These are phyloP conservation scores for Aspergillus piperis DNA, from an alignment of 2,329 filamentous ascomycete species.

Conservation along the genomic window DNA sequence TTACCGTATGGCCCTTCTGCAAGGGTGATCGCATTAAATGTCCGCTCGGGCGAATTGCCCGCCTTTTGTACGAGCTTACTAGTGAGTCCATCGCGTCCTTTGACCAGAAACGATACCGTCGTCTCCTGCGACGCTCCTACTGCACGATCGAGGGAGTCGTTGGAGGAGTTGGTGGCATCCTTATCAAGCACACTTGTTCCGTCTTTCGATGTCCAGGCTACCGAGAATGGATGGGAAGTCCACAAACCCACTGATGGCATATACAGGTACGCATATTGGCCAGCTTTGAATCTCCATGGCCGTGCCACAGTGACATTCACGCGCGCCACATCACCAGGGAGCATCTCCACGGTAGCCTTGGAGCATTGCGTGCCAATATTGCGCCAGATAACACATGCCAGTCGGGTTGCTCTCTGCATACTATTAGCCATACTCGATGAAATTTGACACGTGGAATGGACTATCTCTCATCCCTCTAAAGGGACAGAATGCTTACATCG, in stretches of 20 bases:
- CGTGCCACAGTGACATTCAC: constrained; percentile 37
- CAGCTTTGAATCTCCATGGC: constrained; percentile 39
- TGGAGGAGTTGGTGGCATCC: constrained; percentile 29
- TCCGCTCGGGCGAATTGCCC: constrained; percentile 26
- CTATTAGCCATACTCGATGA: background rate
- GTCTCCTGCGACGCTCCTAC: constrained; percentile 28
- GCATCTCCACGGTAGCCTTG: constrained; percentile 55
- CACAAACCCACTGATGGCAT: constrained; percentile 49
- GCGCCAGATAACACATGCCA: constrained; percentile 53
- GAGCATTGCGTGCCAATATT: constrained; percentile 52
- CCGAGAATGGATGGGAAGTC: constrained; percentile 47
- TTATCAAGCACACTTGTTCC: constrained; percentile 25
- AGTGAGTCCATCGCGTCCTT: constrained; percentile 37
- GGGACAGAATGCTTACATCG: constrained; percentile 25
- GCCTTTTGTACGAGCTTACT: constrained; percentile 33
- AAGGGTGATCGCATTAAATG: constrained; percentile 30
- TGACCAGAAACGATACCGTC: constrained; percentile 37
- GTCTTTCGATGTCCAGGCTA: constrained; percentile 40
- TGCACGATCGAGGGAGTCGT: constrained; percentile 33
- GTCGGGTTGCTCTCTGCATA: constrained; percentile 45
- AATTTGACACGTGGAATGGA: too few relatives aligned
- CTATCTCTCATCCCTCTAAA: too few relatives aligned
- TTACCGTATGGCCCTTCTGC: constrained; percentile 41
- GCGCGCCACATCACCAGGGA: constrained; percentile 58
- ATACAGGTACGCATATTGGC: constrained; percentile 60